Evolutionary conservation across 148 eudicot species (phyloP).

Genomic region (Arctostaphylos glauca): DNA sequence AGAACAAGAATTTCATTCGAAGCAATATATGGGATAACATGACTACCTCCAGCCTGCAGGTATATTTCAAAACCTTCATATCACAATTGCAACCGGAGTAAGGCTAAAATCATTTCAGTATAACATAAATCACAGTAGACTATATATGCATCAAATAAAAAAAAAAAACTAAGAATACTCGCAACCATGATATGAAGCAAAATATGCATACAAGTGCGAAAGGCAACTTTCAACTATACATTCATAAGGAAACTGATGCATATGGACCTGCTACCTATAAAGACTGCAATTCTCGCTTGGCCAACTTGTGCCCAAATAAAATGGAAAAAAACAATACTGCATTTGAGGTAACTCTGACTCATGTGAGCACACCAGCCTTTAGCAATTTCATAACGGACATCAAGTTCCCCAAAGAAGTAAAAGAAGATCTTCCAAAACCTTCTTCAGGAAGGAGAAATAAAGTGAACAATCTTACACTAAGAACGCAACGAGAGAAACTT

Average conservation of each 20-base stretch:
- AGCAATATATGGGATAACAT: not conserved
- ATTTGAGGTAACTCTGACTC: not conserved
- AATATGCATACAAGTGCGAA: not conserved
- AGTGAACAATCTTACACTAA: not conserved
- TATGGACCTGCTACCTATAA: not conserved
- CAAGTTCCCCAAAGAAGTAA: not conserved
- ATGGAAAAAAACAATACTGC: not conserved
- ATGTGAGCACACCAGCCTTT: constrained; percentile 2
- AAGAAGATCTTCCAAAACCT: not conserved
- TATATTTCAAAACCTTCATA: not conserved
- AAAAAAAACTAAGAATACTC: not conserved
- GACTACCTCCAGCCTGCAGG: not conserved
- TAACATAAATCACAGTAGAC: not conserved
- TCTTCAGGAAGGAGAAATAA: not conserved
- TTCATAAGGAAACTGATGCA: not conserved
- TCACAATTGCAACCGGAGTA: not conserved
- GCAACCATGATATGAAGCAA: not conserved
- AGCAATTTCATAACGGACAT: not conserved
- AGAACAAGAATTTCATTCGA: not conserved
- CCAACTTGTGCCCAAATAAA: not conserved
- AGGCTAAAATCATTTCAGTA: not conserved
- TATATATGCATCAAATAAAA: not conserved
- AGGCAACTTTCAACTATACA: not conserved
- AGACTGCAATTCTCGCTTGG: not conserved
- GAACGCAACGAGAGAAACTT: not conserved